Conservation (phyloP, 148 eudicot species). For the Mesembryanthemum crystallinum region DNA sequence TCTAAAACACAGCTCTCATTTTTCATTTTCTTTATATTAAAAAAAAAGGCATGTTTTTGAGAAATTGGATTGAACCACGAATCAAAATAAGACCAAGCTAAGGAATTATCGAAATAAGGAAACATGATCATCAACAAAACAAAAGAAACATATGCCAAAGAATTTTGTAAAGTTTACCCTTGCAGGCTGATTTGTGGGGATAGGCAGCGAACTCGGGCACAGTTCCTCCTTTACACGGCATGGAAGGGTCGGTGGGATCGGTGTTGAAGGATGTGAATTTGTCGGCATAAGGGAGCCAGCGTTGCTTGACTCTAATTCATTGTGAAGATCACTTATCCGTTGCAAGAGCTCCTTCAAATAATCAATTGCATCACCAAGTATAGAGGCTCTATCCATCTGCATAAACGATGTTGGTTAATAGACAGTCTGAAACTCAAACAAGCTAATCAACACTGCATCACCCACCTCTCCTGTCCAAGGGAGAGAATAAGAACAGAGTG, state of each 20-base stretch:
- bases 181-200: conserved; percentile 51
- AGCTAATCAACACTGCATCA: neutral
- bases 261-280: conserved; percentile 45
- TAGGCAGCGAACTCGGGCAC: conserved; percentile 43
- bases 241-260: conserved; percentile 42
- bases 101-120: neutral
- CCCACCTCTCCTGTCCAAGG: neutral
- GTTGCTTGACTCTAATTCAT: conserved; percentile 60
- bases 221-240: conserved; percentile 60
- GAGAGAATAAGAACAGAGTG: neutral
- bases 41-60: too few species aligned
- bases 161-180: conserved; percentile 33
- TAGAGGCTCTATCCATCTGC: conserved; percentile 80
- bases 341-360: conserved; percentile 68
- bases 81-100: neutral
- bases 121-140: neutral
- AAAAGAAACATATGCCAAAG: neutral
- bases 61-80: neutral
- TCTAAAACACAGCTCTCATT: too few species aligned
- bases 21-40: too few species aligned
- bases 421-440: neutral
- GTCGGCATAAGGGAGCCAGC: conserved; percentile 36
- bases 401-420: conserved; percentile 3
- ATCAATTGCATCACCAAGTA: conserved; percentile 74
- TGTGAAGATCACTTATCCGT: conserved; percentile 63